Base-by-base conservation (phyloP, 257 asterid genomes). In the Gynochthodes officinalis region DNA sequence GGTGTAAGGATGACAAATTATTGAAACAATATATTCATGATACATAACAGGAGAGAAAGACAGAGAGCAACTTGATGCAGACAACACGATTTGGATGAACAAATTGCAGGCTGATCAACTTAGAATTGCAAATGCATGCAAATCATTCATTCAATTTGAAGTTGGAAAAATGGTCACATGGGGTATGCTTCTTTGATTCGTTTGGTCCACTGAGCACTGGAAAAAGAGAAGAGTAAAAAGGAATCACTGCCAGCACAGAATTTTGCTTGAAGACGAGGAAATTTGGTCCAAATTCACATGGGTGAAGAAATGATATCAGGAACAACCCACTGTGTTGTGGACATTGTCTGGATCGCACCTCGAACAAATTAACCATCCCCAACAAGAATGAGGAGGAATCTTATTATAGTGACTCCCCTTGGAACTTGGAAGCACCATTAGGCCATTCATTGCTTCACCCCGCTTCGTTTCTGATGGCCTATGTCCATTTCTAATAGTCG, bases 261-360 rank as follows among this genome's bases (percentile, higher is more conserved):
- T 37, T 18, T 28, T 75, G 74, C 80, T 75, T 75, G 19, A 71
- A 71, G 71, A 46, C 21, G 67, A 25, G 70, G 64, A 21, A 71
- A 66, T 42, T 32, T 0, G 61, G 13, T 1, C 46, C 25, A 18
- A 63, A 8, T 28, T 53, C 70, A 35, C 72, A 54, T 43, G 59
- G 48, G 64, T 21, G 73, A 28, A 18, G 39, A 65, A 73, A 65
- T 64, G 37, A 73, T 64, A 53, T n/a, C 37, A 33, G 9, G 54
- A 11, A 40, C 40, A 39, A 70, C 19, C 9, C 44, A 18, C n/a
- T n/a, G n/a, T n/a, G 61, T 25, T 72, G 43, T 70, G 54, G 63
- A 61, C 43, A 73, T 48, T 37, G 57, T 65, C 71, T 78, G 79
- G 67, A 79, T 53, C 66, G 59, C 77, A 77, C 81, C 65, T 49